phyloP scores from a whole-genome alignment of 208 protist species.

The Willaertia magna region DNA sequence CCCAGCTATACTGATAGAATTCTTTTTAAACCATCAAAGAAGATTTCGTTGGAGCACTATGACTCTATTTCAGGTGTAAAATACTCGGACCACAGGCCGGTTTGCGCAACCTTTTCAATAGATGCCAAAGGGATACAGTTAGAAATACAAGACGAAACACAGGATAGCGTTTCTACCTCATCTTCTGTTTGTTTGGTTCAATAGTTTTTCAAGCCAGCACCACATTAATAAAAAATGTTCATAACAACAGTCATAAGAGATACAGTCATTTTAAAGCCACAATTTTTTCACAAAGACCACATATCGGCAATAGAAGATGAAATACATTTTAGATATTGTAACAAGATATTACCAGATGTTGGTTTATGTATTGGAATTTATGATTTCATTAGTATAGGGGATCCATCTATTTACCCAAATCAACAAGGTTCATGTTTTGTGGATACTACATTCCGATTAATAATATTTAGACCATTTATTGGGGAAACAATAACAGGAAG shows the following conservation, averaged over 20 bases:
- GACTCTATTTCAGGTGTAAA: neutral
- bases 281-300: conserved; percentile 12
- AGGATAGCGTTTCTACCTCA: neutral
- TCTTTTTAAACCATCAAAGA: conserved; percentile 31
- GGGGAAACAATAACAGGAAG: conserved; percentile 21
- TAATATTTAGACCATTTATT: conserved; percentile 20
- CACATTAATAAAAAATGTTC: conserved; percentile 10
- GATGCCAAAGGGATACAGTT: neutral
- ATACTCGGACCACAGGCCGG: neutral
- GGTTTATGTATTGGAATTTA: conserved; percentile 21
- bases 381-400: conserved; percentile 11
- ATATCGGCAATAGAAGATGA: neutral
- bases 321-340: conserved; percentile 21
- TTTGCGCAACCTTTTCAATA: neutral
- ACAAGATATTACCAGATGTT: conserved; percentile 18
- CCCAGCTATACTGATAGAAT: conserved; percentile 72
- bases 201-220: neutral
- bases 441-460: conserved; percentile 6
- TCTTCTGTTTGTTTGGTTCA: neutral
- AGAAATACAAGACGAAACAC: neutral
- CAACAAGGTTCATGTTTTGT: conserved; percentile 14
- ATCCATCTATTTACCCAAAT: conserved; percentile 21
- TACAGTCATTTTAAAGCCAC: conserved; percentile 1
- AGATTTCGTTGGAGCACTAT: neutral
- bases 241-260: conserved; percentile 6